phyloP scores from a whole-genome alignment of 1,284 basidiomycete species.

The Sphaerobolus stellatus region DNA sequence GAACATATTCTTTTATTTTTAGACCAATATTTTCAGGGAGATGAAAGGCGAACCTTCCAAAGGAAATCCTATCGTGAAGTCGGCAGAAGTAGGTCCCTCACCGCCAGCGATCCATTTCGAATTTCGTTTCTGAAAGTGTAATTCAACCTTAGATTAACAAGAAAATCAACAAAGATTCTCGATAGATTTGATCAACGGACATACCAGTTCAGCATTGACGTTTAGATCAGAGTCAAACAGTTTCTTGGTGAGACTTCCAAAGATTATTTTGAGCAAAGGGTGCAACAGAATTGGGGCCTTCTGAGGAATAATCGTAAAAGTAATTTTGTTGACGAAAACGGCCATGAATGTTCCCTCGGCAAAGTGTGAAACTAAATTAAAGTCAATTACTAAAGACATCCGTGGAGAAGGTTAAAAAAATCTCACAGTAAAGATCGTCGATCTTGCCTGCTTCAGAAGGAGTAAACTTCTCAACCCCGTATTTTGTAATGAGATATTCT shows the following conservation, averaged over 20 bases:
- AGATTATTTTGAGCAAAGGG: slow-evolving; percentile 33
- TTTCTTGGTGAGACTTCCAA: slow-evolving; percentile 26
- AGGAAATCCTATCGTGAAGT: slow-evolving; percentile 40
- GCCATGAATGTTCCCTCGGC: slow-evolving; percentile 43
- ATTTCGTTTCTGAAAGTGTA: slow-evolving; percentile 30
- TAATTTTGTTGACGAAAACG: slow-evolving; percentile 32
- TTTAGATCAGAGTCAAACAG: slow-evolving; percentile 34
- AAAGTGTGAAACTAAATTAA: slow-evolving; percentile 34
- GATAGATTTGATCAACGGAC: slow-evolving; percentile 15
- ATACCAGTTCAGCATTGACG: slow-evolving; percentile 32
- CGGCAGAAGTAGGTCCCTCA: slow-evolving; percentile 38
- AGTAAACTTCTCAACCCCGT: slow-evolving; percentile 39
- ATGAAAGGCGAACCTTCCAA: slow-evolving; percentile 24
- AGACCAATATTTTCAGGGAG: slow-evolving; percentile 23
- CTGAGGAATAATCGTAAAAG: slow-evolving; percentile 34
- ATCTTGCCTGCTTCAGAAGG: slow-evolving; percentile 38
- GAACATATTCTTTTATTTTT: slow-evolving; percentile 29
- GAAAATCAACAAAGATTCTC: slow-evolving; percentile 12
- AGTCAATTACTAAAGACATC: slow-evolving; percentile 1
- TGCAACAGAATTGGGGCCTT: slow-evolving; percentile 38
- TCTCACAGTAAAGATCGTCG: slow-evolving; percentile 42
- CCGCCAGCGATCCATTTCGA: slow-evolving; percentile 39
- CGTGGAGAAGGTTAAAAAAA: slow-evolving; percentile 10
- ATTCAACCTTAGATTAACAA: slow-evolving; percentile 31
- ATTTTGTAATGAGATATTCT: slow-evolving; percentile 47